A percentile compares a stretch with the other conserved stretches of the same genome.
Conservation (phyloP, 2,329 filamentous ascomycete genomes). For the Beauveria varroae region DNA sequence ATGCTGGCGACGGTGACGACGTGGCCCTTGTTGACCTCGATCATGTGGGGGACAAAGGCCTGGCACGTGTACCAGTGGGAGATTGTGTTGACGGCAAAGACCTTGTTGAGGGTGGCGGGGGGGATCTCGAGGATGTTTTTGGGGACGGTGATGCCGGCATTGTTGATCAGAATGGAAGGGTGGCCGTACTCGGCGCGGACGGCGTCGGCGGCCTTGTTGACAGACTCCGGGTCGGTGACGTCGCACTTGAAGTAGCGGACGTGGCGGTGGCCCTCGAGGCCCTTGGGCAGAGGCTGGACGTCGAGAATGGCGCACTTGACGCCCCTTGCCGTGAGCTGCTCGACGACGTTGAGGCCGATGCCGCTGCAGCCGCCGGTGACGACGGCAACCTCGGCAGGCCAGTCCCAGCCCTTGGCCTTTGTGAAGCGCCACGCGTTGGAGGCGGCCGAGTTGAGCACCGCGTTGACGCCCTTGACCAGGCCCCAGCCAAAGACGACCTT, state of each 20-base stretch:
- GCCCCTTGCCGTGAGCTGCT: slow-evolving; percentile 48
- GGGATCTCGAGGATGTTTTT: slow-evolving; percentile 48
- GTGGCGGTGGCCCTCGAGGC: slow-evolving; percentile 29
- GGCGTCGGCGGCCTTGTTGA: slow-evolving; percentile 37
- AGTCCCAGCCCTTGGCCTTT: slow-evolving; percentile 39
- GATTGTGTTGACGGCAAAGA: slow-evolving; percentile 58
- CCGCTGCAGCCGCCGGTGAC: slow-evolving; percentile 63
- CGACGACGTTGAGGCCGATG: slow-evolving; percentile 56
- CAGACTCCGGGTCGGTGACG: slow-evolving; percentile 45
- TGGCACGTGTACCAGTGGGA: slow-evolving; percentile 53
- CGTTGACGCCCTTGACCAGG: slow-evolving; percentile 5
- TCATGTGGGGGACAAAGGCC: slow-evolving; percentile 56
- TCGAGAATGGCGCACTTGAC: slow-evolving; percentile 61
- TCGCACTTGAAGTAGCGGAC: slow-evolving; percentile 60
- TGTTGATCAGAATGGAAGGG: slow-evolving; percentile 52
- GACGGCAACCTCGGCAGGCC: slow-evolving; percentile 56
- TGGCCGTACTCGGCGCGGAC: slow-evolving; percentile 46
- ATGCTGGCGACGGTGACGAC: slow-evolving; percentile 57
- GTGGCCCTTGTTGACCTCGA: slow-evolving; percentile 54
- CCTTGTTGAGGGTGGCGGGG: slow-evolving; percentile 48
- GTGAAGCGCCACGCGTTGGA: slow-evolving; percentile 7
- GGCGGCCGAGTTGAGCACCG: slow-evolving; percentile 4
- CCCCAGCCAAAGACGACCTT: slow-evolving; percentile 10
- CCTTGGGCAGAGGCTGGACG: slow-evolving; percentile 25
- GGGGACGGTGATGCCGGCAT: slow-evolving; percentile 45